Evolutionary conservation across 2,329 filamentous ascomycete species (phyloP).

Genomic region (Dothistroma pini): DNA sequence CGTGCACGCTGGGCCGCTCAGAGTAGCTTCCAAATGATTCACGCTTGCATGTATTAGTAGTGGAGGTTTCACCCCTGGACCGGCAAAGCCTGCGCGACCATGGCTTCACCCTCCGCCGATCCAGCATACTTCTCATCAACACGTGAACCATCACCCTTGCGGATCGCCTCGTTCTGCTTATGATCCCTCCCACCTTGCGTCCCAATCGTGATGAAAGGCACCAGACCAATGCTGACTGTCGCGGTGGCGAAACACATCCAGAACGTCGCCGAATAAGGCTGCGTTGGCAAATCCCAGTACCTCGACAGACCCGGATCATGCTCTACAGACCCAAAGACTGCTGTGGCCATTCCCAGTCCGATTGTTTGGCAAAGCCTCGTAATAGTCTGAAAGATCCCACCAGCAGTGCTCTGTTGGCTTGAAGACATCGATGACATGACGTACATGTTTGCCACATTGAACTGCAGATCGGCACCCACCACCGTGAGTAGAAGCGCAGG

Average conservation of each 20-base stretch:
- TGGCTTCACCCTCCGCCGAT: background rate
- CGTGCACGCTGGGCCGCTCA: background rate
- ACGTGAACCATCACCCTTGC: background rate
- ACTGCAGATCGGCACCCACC: constrained; percentile 65
- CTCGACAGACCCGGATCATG: constrained; percentile 33
- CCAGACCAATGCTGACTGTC: constrained; percentile 43
- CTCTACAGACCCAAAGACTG: constrained; percentile 51
- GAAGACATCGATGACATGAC: constrained; percentile 62
- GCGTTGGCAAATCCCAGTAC: constrained; percentile 44
- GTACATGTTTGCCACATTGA: constrained; percentile 71
- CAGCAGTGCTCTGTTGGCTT: constrained; percentile 62
- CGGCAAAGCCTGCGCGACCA: background rate
- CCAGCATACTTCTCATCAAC: background rate
- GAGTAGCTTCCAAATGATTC: background rate
- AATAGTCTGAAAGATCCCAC: constrained; percentile 65
- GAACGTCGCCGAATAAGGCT: constrained; percentile 52
- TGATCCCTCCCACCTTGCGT: constrained; percentile 47
- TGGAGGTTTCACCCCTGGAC: background rate
- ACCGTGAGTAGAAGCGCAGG: constrained; percentile 59
- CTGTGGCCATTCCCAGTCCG: constrained; percentile 60
- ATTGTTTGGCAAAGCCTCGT: constrained; percentile 58
- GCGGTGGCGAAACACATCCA: constrained; percentile 49
- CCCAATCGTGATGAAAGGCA: constrained; percentile 52
- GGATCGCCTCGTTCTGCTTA: constrained; percentile 2
- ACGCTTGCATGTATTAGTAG: background rate